These are phyloP conservation scores for Stemphylium beticola DNA, from an alignment of 2,329 filamentous ascomycete genomes.

Conservation along the genomic window DNA sequence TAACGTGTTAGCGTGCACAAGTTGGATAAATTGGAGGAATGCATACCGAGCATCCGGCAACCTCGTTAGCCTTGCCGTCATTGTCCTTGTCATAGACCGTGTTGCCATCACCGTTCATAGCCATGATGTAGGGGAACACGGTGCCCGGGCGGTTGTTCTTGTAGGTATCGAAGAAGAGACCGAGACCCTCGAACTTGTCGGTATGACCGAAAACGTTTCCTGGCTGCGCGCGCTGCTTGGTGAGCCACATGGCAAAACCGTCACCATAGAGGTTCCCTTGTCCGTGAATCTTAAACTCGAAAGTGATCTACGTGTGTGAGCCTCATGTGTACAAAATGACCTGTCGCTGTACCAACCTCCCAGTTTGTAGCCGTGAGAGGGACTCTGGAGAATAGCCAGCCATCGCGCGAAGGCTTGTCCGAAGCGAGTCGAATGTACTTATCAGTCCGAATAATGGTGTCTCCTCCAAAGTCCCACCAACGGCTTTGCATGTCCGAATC, in stretches of 20 bases:
- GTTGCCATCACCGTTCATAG: conserved; percentile 92
- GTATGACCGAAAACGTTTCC: conserved; percentile 87
- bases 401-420: conserved; percentile 86
- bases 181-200: conserved; percentile 91
- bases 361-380: conserved; percentile 97
- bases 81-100: conserved; percentile 90
- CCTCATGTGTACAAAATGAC: background rate
- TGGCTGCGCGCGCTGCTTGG: conserved; percentile 81
- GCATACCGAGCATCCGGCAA: conserved; percentile 85
- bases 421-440: conserved; percentile 90
- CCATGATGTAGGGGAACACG: conserved; percentile 98
- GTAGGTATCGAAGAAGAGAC: conserved; percentile 97
- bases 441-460: conserved; percentile 80
- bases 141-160: conserved; percentile 98
- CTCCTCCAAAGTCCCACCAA: conserved; percentile 99
- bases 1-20: conserved; percentile 14
- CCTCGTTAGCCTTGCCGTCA: conserved; percentile 90
- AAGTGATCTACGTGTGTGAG: conserved; percentile 68
- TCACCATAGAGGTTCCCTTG: conserved; percentile 91
- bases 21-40: background rate
- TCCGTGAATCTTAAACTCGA: conserved; percentile 94
- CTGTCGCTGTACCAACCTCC: conserved; percentile 63
- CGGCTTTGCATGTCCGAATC: conserved; percentile 98
- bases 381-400: conserved; percentile 92
- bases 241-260: conserved; percentile 97